A percentile compares a stretch with the other conserved stretches of the same genome.
phyloP scores from a whole-genome alignment of 768 basidiomycete species.

The Amanita exitialis region DNA sequence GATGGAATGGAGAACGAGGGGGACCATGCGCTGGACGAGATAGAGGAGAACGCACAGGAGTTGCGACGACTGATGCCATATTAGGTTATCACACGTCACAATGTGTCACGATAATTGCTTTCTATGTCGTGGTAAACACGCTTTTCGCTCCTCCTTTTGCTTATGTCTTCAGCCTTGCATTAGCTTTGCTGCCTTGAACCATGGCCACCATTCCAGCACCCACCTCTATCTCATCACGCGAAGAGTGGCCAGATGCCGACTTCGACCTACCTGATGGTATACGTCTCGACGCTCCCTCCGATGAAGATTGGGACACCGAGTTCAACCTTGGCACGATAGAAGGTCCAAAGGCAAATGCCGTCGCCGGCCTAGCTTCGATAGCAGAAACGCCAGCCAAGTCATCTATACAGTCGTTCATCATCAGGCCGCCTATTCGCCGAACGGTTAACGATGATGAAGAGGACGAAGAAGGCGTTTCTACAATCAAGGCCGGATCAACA shows the following conservation, averaged over 20 bases:
- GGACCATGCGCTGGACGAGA: slow-evolving; percentile 37
- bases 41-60: slow-evolving; percentile 51
- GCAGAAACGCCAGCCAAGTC: slow-evolving; percentile 24
- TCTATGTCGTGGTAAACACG: slow-evolving; percentile 5
- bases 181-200: slow-evolving; percentile 8
- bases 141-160: slow-evolving; percentile 6
- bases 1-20: slow-evolving; percentile 21
- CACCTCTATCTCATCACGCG: slow-evolving; percentile 39
- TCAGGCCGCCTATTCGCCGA: slow-evolving; percentile 51
- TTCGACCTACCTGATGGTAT: slow-evolving; percentile 77
- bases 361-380: slow-evolving; percentile 27
- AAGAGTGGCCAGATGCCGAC: slow-evolving; percentile 85
- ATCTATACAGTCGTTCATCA: slow-evolving; percentile 40
- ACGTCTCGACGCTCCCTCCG: slow-evolving; percentile 50
- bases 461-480: slow-evolving; percentile 74
- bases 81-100: slow-evolving; percentile 16
- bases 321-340: slow-evolving; percentile 57
- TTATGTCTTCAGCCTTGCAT: slow-evolving; percentile 1
- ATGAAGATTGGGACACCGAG: slow-evolving; percentile 77
- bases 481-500: slow-evolving; percentile 68
- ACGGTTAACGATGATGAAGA: slow-evolving; percentile 45
- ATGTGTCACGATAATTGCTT: neutral
- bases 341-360: slow-evolving; percentile 33
- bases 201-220: slow-evolving; percentile 60
- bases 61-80: slow-evolving; percentile 56